Evolutionary conservation across 2,329 filamentous ascomycete species (phyloP).

Genomic region (Colletotrichum phormii): DNA sequence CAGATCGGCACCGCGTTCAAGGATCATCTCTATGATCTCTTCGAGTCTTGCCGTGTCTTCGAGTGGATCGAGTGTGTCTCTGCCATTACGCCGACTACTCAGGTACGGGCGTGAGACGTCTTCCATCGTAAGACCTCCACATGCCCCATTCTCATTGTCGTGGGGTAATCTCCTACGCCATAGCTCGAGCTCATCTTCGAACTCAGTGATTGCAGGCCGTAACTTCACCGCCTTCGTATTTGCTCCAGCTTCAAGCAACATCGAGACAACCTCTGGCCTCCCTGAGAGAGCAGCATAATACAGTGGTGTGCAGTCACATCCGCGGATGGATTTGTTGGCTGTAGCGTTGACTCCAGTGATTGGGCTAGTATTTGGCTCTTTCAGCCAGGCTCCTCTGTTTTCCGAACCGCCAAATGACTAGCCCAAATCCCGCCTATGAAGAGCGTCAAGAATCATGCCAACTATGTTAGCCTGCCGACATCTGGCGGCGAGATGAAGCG

Average conservation of each 20-base stretch:
- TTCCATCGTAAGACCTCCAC: background rate
- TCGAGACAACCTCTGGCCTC: constrained; percentile 41
- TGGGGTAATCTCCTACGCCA: background rate
- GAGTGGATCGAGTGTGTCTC: background rate
- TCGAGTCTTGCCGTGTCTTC: constrained; percentile 35
- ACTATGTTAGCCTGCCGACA: constrained; percentile 48
- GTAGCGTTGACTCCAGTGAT: background rate
- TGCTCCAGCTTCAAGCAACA: constrained; percentile 44
- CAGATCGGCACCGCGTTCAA: constrained; percentile 32
- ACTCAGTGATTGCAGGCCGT: constrained; percentile 37
- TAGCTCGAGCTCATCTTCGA: constrained; percentile 32
- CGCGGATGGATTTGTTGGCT: background rate
- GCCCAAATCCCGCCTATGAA: background rate
- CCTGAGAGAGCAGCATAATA: constrained; percentile 42
- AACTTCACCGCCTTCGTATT: constrained; percentile 17
- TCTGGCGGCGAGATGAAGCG: constrained; percentile 53
- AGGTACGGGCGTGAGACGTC: background rate
- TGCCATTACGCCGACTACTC: background rate
- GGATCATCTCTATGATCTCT: constrained; percentile 41
- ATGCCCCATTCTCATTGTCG: constrained; percentile 1
- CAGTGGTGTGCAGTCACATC: constrained; percentile 32
- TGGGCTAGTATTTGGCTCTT: rapidly evolving
- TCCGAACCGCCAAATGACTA: background rate
- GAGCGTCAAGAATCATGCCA: constrained; percentile 42
- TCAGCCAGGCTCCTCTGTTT: background rate